phyloP scores from a whole-genome alignment of 306 rosid genomes.

The Lupinus albus region DNA sequence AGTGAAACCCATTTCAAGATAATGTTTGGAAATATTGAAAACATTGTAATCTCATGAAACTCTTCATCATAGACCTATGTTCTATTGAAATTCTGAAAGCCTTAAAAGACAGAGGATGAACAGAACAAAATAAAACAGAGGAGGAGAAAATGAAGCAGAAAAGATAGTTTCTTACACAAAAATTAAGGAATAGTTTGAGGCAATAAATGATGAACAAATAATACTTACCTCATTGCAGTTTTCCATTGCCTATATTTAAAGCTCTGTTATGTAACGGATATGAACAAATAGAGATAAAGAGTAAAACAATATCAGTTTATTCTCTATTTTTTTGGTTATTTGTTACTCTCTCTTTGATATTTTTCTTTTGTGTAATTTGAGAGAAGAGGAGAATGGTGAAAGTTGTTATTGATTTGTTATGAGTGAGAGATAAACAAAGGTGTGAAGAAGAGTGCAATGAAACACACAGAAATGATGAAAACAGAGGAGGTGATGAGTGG shows the following conservation, averaged over 20 bases:
- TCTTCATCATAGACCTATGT: background rate
- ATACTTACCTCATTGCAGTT: conserved; percentile 34
- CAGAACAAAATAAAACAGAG: conserved; percentile 33
- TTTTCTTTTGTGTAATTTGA: conserved; percentile 5
- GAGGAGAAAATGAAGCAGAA: conserved; percentile 39
- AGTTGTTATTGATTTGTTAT: conserved; percentile 16
- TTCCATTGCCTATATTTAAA: conserved; percentile 38
- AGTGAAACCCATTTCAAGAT: conserved; percentile 39
- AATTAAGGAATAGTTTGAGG: conserved; percentile 31
- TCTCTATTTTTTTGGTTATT: background rate
- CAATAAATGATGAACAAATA: conserved; percentile 17
- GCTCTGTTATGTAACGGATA: background rate
- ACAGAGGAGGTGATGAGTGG: background rate
- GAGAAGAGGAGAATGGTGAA: conserved; percentile 37
- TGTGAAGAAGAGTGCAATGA: conserved; percentile 19
- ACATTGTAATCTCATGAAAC: conserved; percentile 36
- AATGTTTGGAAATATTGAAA: conserved; percentile 29
- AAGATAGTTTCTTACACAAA: conserved; percentile 20
- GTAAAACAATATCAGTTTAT: conserved; percentile 1
- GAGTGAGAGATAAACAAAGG: conserved; percentile 15
- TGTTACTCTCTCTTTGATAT: background rate
- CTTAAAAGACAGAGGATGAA: conserved; percentile 1
- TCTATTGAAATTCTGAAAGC: conserved; percentile 19
- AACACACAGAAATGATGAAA: background rate
- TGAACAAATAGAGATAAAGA: background rate